A percentile compares a stretch with the other conserved stretches of the same genome.
Conservation (phyloP, 2,329 filamentous ascomycete species). For the Bertia moriformis region DNA sequence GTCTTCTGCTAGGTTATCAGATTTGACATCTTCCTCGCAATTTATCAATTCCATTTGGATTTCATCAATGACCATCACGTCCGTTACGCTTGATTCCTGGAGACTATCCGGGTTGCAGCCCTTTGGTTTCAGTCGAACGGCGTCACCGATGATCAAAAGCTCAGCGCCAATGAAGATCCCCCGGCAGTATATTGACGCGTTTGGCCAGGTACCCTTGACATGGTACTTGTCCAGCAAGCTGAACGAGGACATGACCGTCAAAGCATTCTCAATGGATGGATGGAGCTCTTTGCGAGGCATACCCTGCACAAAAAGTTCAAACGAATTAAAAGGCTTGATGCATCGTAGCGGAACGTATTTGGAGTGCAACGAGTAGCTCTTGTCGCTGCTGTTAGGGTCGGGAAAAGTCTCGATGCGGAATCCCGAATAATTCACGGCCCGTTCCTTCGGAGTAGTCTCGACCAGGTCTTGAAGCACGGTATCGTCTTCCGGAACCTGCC, state of each 20-base stretch:
- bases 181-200: constrained; percentile 32
- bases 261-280: constrained; percentile 34
- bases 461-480: constrained; percentile 28
- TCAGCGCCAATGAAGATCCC: constrained; percentile 42
- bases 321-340: constrained; percentile 38
- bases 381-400: constrained; percentile 30
- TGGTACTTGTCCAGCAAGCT: constrained; percentile 33
- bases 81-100: constrained; percentile 8
- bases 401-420: constrained; percentile 42
- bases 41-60: constrained; percentile 33
- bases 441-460: constrained; percentile 18
- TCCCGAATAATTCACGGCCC: constrained; percentile 30
- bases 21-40: constrained; percentile 28
- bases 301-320: constrained; percentile 28
- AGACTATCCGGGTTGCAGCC: constrained; percentile 8
- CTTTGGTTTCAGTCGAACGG: constrained; percentile 29
- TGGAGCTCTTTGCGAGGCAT: constrained; percentile 26
- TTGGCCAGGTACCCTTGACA: constrained; percentile 37
- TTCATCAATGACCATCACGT: constrained; percentile 35
- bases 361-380: constrained; percentile 33
- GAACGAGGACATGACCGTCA: constrained; percentile 34
- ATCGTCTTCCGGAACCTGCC: constrained; percentile 28
- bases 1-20: constrained; percentile 24
- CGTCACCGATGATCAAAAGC: constrained; percentile 34
- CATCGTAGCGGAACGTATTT: constrained; percentile 36